These are phyloP conservation scores for Xylariomycetidae sp. DNA, from an alignment of 2,329 filamentous ascomycete genomes.

Conservation along the genomic window DNA sequence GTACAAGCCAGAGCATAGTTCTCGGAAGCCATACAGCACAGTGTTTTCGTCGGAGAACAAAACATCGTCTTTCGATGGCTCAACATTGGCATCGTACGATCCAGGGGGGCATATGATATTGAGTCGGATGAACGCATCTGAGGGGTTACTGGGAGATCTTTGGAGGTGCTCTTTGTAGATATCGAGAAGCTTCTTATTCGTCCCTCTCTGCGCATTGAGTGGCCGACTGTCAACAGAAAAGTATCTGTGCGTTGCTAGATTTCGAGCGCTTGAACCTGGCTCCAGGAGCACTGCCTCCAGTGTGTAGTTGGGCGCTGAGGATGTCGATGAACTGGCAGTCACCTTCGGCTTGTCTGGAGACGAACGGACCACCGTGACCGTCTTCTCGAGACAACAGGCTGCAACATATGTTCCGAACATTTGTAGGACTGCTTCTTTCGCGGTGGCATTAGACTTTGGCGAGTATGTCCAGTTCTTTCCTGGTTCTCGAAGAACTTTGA, in stretches of 20 bases:
- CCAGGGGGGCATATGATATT: constrained; percentile 55
- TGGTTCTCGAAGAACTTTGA: constrained; percentile 51
- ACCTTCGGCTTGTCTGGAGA: constrained; percentile 5
- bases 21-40: constrained; percentile 40
- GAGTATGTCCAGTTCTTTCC: constrained; percentile 57
- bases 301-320: constrained; percentile 30
- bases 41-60: constrained; percentile 53
- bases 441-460: constrained; percentile 41
- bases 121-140: constrained; percentile 56
- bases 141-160: constrained; percentile 11
- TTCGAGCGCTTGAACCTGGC: constrained; percentile 36
- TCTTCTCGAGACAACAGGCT: constrained; percentile 44
- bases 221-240: constrained; percentile 65
- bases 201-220: constrained; percentile 47
- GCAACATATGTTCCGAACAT: constrained; percentile 53
- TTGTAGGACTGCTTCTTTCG: constrained; percentile 56
- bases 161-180: constrained; percentile 46
- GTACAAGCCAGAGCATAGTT: constrained; percentile 38
- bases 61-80: constrained; percentile 66
- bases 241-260: constrained; percentile 48
- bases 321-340: too few relatives aligned
- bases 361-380: constrained; percentile 7
- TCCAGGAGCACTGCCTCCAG: constrained; percentile 55
- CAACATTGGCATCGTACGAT: constrained; percentile 67
- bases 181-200: constrained; percentile 51